These are phyloP conservation scores for Phytophthora chlamydospora DNA, from an alignment of 352 stramenopile species.

Conservation along the genomic window DNA sequence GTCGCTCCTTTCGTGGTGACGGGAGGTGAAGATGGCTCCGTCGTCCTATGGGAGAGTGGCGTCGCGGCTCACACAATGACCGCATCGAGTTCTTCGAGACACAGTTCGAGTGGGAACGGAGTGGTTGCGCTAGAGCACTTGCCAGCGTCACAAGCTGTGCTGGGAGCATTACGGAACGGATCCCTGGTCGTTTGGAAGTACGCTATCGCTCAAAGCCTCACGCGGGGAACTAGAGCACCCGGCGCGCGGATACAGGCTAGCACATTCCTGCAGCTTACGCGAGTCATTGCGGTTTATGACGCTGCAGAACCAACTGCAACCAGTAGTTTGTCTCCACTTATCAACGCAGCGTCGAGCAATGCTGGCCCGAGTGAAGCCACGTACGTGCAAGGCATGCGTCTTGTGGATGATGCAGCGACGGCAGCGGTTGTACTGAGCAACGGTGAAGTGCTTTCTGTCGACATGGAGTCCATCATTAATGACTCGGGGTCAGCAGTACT, in stretches of 20 bases:
- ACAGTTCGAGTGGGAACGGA: conserved; percentile 14
- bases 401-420: conserved; percentile 28
- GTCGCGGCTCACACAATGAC: conserved; percentile 52
- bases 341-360: conserved; percentile 4
- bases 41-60: conserved; percentile 65
- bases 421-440: conserved; percentile 32
- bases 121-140: conserved; percentile 51
- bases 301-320: not conserved
- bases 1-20: conserved; percentile 60
- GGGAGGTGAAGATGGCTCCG: conserved; percentile 47
- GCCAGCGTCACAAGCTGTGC: conserved; percentile 40
- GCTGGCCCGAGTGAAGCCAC: conserved; percentile 4
- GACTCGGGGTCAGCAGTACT: not conserved
- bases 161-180: conserved; percentile 48
- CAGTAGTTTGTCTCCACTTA: conserved; percentile 11
- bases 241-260: conserved; percentile 28
- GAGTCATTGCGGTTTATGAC: conserved; percentile 27
- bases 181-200: conserved; percentile 47
- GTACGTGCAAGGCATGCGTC: conserved; percentile 25
- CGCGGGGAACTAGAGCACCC: conserved; percentile 9
- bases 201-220: conserved; percentile 4
- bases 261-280: conserved; percentile 43
- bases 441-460: conserved; percentile 35
- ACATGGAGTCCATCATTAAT: conserved; percentile 34
- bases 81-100: conserved; percentile 4